Evolutionary conservation across 345 rosid genomes (phyloP), one percentile per base, ranked within the genome.

Genomic region (Melastoma malabathricum): DNA sequence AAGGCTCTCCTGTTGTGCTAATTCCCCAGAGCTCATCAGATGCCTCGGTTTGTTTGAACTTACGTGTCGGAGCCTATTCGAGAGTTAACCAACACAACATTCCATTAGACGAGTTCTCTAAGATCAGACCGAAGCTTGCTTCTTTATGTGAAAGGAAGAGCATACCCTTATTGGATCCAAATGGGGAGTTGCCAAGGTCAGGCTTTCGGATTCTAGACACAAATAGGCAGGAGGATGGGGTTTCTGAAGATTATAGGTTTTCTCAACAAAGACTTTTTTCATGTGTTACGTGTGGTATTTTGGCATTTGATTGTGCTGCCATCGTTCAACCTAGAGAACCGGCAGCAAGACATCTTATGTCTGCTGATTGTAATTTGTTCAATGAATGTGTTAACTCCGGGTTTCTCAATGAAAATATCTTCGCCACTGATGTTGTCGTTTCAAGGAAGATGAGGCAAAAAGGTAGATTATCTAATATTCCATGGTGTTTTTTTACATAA

Each of bases 201-300:
- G 31, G 31, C 31, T 27, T 27, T 27, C 31, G 31, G 6, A 27
- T 27, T 27, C 46, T 47, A 44, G 51, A 67, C 52, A 29, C 50
- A 17, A 60, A 50, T 13, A 49, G 51, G 43, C 81, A 65, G 59
- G 55, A 58, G 57, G 70, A 54, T 54, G 25, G 31, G 54, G 43
- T 45, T 27, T 48, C 52, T 58, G 74, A 58, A 57, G 71, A 72
- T 59, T 83, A 72, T 57, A 75, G 70, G 62, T 67, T 82, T 56
- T 79, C 95, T 0, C 83, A 84, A 72, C 98, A 84, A 71, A 82
- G 95, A 65, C 83, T 81, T 52, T 92, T 92, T 67, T 77, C 95
- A 12, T 92, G 98, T 54, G 95, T 78, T 55, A 79, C 86, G 0
- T 92, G 98, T 61, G 98, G 98, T 66, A 71, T 92, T 57, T 68